Base-by-base conservation (phyloP, 169 alveolate species). In the Babesia ovata region DNA sequence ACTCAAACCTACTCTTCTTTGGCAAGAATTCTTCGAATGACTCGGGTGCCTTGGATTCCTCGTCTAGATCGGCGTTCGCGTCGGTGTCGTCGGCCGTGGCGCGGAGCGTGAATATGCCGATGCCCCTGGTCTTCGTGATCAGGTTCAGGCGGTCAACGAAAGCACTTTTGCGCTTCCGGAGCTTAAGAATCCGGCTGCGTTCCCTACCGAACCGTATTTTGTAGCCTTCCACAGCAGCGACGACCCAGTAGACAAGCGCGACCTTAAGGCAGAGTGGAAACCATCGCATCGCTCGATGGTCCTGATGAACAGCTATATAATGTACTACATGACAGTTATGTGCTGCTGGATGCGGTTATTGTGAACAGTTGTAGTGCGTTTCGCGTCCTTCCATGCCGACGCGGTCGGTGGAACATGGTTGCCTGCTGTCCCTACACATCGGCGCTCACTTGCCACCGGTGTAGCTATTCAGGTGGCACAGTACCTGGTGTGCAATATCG, bases 121-220 rank as follows among this genome's bases (percentile, higher is more conserved):
- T 44, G 46, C 87, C 87, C 61, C 87, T 69, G 36, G 87, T 79
- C 57, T 21, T 79, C 22, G 78, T 67, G 6, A 65, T 16, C 24
- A 59, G 42, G 75, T 79, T 72, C 66, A 79, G 58, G 33, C 78
- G 63, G 33, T 63, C 78, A 24, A 72, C 61, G 28, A 79, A 63
- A 17, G 75, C 87, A 21, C 87, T 66, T 28, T 79, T 79, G 24
- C 87, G 53, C 54, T 67, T 79, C 2, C 74, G 26, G 26, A 79
- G 61, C 69, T 79, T 79, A 3, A 52, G 67, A n/a, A 79, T 79
- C 12, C 87, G 54, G 45, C 87, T 67, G 22, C 78, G 63, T 46
- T 79, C 87, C 9, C 87, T 39, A 8, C 87, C 87, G 46, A 63
- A 79, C 6, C 87, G 63, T 9, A 79, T 79, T 50, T 79, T 79